These are phyloP conservation scores for Diospyros kaki DNA, from an alignment of 148 eudicot genomes.

Conservation along the genomic window DNA sequence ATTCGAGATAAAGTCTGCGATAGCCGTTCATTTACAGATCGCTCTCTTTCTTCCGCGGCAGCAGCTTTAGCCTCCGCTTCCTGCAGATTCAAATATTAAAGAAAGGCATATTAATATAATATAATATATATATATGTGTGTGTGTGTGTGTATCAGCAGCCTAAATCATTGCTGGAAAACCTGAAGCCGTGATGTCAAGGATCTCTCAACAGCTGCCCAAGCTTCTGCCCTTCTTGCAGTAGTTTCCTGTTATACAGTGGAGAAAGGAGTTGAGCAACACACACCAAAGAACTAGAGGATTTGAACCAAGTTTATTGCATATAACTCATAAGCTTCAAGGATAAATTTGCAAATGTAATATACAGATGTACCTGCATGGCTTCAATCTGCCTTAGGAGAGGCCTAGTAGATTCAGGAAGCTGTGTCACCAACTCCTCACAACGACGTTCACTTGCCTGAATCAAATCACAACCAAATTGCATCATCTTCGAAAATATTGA, in stretches of 20 bases:
- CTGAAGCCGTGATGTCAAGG: slow-evolving; percentile 87
- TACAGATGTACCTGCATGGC: slow-evolving; percentile 75
- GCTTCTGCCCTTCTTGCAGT: slow-evolving; percentile 79
- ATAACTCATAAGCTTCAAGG: slow-evolving; percentile 4
- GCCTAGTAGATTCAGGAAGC: slow-evolving; percentile 97
- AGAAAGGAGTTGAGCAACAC: slow-evolving; percentile 8
- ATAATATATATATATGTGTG: too few species aligned
- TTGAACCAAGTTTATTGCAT: not conserved
- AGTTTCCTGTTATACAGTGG: slow-evolving; percentile 60
- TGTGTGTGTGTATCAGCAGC: too few species aligned
- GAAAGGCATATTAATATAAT: not conserved
- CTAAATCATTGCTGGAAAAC: slow-evolving; percentile 29
- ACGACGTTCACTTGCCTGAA: slow-evolving; percentile 92
- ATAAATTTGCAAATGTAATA: not conserved
- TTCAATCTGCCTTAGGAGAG: slow-evolving; percentile 94
- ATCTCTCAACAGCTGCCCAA: slow-evolving; percentile 94
- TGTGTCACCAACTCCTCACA: slow-evolving; percentile 91
- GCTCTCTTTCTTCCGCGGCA: slow-evolving; percentile 86
- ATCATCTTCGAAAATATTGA: slow-evolving; percentile 6
- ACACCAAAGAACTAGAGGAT: not conserved
- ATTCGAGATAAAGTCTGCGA: slow-evolving; percentile 92
- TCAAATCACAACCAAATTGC: slow-evolving; percentile 10
- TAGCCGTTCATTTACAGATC: slow-evolving; percentile 82
- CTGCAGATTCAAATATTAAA: slow-evolving; percentile 36
- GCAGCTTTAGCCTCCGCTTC: slow-evolving; percentile 98